These are phyloP conservation scores for Secale cereale DNA, from an alignment of 176 grass and related monocot species.

Conservation along the genomic window DNA sequence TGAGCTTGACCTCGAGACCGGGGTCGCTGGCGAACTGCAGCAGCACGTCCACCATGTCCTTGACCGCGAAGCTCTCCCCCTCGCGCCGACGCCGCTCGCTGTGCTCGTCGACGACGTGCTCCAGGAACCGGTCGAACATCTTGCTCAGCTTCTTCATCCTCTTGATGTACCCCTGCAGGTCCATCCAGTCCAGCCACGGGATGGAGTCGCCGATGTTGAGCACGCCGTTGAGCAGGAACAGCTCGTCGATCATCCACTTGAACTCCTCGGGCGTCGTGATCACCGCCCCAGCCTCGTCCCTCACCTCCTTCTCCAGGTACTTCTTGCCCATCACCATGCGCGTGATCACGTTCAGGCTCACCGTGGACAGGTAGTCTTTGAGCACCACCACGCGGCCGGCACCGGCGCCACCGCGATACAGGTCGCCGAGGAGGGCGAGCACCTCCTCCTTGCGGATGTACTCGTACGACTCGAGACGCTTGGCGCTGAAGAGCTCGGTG, in stretches of 20 bases:
- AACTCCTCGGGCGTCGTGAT: constrained; percentile 72
- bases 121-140: constrained; percentile 79
- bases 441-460: constrained; percentile 68
- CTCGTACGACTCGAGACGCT: constrained; percentile 68
- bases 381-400: constrained; percentile 47
- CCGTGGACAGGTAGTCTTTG: constrained; percentile 66
- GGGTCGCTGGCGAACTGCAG: constrained; percentile 68
- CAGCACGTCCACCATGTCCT: constrained; percentile 92
- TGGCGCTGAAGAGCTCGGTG: constrained; percentile 81
- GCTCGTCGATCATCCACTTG: constrained; percentile 86
- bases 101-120: constrained; percentile 84
- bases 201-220: constrained; percentile 94
- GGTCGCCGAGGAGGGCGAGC: constrained; percentile 37
- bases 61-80: constrained; percentile 54
- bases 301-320: constrained; percentile 43
- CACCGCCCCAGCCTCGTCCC: not conserved
- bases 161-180: constrained; percentile 82
- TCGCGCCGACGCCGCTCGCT: constrained; percentile 38
- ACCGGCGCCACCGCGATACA: not conserved
- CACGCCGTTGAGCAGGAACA: constrained; percentile 89
- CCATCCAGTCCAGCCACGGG: constrained; percentile 73
- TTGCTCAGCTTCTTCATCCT: constrained; percentile 81
- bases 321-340: constrained; percentile 92
- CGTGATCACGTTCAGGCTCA: constrained; percentile 81
- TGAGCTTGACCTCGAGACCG: constrained; percentile 60